Evolutionary conservation across 2,329 filamentous ascomycete species (phyloP), one percentile per base, ranked within the genome.

Genomic region (Xylaria sp.): DNA sequence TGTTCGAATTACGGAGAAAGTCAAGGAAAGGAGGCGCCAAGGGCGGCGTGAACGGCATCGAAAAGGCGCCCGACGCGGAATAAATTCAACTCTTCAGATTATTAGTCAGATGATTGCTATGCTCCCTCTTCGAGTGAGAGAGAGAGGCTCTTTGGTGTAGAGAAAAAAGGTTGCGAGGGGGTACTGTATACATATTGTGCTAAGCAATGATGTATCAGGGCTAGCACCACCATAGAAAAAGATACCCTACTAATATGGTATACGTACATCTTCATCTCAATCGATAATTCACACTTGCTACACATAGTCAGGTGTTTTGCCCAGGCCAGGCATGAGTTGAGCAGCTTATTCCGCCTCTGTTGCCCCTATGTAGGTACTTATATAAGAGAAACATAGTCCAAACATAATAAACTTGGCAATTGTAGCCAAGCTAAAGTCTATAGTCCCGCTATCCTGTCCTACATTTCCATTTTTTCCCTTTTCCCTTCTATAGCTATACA

Each of bases 1-100:
- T 98, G 9, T 97, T 97, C 77, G 94, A 97, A 78, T 88, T 98
- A 66, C 65, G 58, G 64, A 67, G 47, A 59, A 69, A 61, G 61
- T 39, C 50, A 17, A 64, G 47, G 50, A 69, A 61, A 47, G 27
- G 36, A 12, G 51, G 14, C 9, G 48, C 12, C 3, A 54, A 62
- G 34, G 36, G 21, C 27, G 39, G 11, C 50, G 39, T 34, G 17
- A 66, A 68, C 19, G 62, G 62, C 11, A 19, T 55, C 17, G 36
- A 55, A 21, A 61, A 61, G 39, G 30, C 8, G 19, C 12, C 32
- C 17, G 47, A 48, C 2, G 27, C n/a, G n/a, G 48, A 36, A 57
- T 59, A 30, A 68, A 36, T 32, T 30, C 12, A 39, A 36, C 19
- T 17, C 7, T 34, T 14, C 5, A 2, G 17, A 27, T 30, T 39